Percentiles rank a stretch among this genome's conserved stretches.
Evolutionary conservation across 305 asterid species (phyloP).

Genomic region (Fraxinus ornus): DNA sequence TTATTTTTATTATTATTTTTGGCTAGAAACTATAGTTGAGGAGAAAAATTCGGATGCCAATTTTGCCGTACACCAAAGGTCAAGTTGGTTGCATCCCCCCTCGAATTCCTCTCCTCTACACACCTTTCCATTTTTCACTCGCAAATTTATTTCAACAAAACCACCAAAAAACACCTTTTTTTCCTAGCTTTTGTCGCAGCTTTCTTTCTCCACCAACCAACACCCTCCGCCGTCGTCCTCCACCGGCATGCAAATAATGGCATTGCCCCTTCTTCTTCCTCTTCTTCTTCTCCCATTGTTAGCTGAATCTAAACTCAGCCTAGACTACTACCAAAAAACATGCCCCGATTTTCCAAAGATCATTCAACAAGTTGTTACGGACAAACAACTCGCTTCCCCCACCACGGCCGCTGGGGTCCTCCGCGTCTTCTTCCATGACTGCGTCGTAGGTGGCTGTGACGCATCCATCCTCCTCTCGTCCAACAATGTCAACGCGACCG

Average conservation of each 20-base stretch:
- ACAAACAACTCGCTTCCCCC: conserved; percentile 67
- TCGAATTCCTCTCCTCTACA: conserved; percentile 33
- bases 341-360: conserved; percentile 62
- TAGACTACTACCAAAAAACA: conserved; percentile 55
- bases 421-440: conserved; percentile 90
- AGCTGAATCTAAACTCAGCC: conserved; percentile 40
- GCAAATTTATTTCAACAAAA: conserved; percentile 1
- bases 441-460: conserved; percentile 83
- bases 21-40: background rate
- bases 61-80: background rate
- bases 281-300: conserved; percentile 24
- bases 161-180: background rate
- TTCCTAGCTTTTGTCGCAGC: background rate
- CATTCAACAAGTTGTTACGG: conserved; percentile 46
- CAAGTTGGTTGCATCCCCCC: conserved; percentile 11
- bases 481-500: conserved; percentile 40
- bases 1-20: no score
- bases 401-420: conserved; percentile 83
- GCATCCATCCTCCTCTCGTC: conserved; percentile 76
- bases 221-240: conserved; percentile 19
- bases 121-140: background rate
- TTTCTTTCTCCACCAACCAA: conserved; percentile 1
- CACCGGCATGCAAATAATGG: conserved; percentile 35
- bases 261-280: conserved; percentile 24
- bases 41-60: conserved; percentile 30